phyloP scores from a whole-genome alignment of 129 eudicot species.

The Flaveria ramosissima region DNA sequence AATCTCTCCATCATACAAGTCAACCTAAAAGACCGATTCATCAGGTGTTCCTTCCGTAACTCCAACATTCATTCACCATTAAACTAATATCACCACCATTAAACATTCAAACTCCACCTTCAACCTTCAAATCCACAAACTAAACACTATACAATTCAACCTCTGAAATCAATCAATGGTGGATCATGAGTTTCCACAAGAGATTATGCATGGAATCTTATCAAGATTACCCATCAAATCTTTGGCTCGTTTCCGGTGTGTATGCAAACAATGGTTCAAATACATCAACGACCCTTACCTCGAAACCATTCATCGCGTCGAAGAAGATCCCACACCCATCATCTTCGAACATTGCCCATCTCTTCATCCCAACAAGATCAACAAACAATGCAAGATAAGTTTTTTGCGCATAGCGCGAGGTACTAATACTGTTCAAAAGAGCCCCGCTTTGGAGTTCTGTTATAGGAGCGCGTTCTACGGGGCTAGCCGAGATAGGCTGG shows the following conservation, averaged over 20 bases:
- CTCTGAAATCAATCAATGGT: not conserved
- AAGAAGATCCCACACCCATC: slow-evolving; percentile 1
- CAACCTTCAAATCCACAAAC: too few species aligned
- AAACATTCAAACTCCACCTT: not conserved
- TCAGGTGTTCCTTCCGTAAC: too few species aligned
- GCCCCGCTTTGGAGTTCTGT: not conserved
- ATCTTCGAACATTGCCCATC: not conserved
- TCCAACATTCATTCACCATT: not conserved
- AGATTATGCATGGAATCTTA: not conserved
- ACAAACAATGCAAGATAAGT: too few species aligned
- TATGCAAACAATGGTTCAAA: not conserved
- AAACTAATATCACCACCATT: not conserved
- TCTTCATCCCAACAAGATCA: too few species aligned
- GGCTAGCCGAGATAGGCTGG: not conserved
- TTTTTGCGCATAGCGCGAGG: too few species aligned
- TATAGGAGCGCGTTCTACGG: too few species aligned
- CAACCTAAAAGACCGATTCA: too few species aligned
- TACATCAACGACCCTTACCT: slow-evolving; percentile 12
- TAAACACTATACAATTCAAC: not conserved
- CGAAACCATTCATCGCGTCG: not conserved
- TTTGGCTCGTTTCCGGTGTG: not conserved
- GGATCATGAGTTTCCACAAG: not conserved
- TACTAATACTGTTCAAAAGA: too few species aligned
- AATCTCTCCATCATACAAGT: too few species aligned
- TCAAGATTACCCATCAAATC: slow-evolving; percentile 1